A percentile compares a stretch with the other conserved stretches of the same genome.
Evolutionary conservation across 192 early-diverging fungal genomes (phyloP).

Genomic region (Coemansia guatemalensis): DNA sequence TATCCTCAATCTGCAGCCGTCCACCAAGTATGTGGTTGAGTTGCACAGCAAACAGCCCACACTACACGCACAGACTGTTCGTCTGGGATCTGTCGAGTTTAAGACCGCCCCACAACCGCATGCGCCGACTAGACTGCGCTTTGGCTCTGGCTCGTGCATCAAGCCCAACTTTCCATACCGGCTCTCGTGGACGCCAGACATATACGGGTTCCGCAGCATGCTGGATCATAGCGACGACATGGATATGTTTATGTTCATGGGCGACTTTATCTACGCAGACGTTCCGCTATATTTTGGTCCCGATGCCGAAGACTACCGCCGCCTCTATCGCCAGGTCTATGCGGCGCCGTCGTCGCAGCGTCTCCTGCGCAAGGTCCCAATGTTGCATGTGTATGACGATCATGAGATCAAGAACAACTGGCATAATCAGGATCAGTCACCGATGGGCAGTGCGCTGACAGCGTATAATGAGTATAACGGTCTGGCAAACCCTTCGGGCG

Average conservation of each 20-base stretch:
- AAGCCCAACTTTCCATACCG: constrained; percentile 55
- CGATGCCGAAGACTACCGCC: constrained; percentile 40
- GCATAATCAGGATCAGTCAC: constrained; percentile 33
- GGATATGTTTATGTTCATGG: constrained; percentile 52
- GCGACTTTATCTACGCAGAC: constrained; percentile 59
- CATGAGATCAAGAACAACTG: constrained; percentile 59
- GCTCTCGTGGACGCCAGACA: constrained; percentile 22
- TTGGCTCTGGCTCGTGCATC: constrained; percentile 55
- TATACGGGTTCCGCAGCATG: constrained; percentile 49
- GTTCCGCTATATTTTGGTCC: constrained; percentile 49
- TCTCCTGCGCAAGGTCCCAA: constrained; percentile 40
- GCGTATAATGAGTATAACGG: constrained; percentile 56
- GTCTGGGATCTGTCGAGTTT: constrained; percentile 36
- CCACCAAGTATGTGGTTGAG: constrained; percentile 41
- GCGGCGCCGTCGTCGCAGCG: constrained; percentile 31
- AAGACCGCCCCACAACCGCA: constrained; percentile 30
- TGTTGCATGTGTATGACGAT: constrained; percentile 56
- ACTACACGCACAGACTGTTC: constrained; percentile 13
- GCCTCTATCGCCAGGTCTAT: constrained; percentile 53
- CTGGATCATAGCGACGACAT: constrained; percentile 38
- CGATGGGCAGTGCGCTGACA: constrained; percentile 44
- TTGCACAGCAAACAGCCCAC: constrained; percentile 35
- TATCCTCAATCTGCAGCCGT: constrained; percentile 29
- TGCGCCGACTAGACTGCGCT: constrained; percentile 28
- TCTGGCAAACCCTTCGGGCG: constrained; percentile 30